A percentile compares a stretch with the other conserved stretches of the same genome.
These are phyloP conservation scores for Castanospermum australe DNA, from an alignment of 306 rosid genomes.

Conservation along the genomic window DNA sequence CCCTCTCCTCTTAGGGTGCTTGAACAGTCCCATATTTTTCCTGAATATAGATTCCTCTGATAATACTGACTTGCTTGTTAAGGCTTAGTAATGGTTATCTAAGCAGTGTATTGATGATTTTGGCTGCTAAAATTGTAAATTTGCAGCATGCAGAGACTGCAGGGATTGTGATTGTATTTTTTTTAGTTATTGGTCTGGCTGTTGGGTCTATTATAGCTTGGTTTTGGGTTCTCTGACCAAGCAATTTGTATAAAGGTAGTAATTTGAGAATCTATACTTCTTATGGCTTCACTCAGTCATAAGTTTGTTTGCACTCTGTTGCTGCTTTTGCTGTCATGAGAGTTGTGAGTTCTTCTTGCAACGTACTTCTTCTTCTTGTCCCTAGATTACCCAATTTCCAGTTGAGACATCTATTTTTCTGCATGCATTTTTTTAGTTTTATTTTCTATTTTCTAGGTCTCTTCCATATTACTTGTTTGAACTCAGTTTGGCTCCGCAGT, in stretches of 20 bases:
- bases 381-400: too few species aligned
- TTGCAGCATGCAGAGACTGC: conserved; percentile 68
- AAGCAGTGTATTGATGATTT: conserved; percentile 60
- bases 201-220: conserved; percentile 58
- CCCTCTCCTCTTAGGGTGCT: conserved; percentile 60
- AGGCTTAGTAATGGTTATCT: conserved; percentile 69
- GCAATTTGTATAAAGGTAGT: neutral
- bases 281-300: too few species aligned
- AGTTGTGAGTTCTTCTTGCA: too few species aligned
- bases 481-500: neutral
- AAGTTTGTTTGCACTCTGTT: neutral
- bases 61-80: conserved; percentile 50
- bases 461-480: too few species aligned
- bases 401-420: too few species aligned
- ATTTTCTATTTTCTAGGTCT: too few species aligned
- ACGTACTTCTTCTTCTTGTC: too few species aligned
- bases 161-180: conserved; percentile 56
- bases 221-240: conserved; percentile 58
- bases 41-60: conserved; percentile 62
- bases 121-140: conserved; percentile 58
- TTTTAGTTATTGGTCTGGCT: conserved; percentile 58
- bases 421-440: too few species aligned
- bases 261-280: neutral
- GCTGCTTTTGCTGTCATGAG: too few species aligned
- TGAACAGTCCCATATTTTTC: conserved; percentile 61